Conservation (phyloP, 768 basidiomycete species). For the Russula griseocarnosa region DNA sequence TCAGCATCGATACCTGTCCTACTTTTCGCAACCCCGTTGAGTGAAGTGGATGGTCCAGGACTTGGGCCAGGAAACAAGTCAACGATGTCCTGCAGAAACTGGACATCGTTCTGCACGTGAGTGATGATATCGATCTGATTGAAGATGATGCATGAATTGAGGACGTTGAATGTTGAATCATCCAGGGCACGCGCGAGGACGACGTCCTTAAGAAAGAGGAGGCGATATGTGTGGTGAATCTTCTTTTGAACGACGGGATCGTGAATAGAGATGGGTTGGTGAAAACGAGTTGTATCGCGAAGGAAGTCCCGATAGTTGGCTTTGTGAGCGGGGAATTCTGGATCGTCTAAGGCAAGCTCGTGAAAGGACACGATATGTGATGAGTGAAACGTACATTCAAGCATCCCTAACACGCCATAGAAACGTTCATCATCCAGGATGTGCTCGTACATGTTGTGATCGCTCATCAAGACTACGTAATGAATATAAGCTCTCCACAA, state of each 20-base stretch:
- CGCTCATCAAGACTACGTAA: conserved; percentile 82
- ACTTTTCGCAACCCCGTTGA: conserved; percentile 33
- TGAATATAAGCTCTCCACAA: conserved; percentile 1
- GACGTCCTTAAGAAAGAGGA: conserved; percentile 97
- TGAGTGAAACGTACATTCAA: conserved; percentile 72
- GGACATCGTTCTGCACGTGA: conserved; percentile 74
- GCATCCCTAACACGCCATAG: conserved; percentile 89
- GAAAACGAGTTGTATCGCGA: conserved; percentile 74
- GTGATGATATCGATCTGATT: conserved; percentile 98
- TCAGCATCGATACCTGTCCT: conserved; percentile 30
- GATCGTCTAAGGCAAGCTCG: conserved; percentile 64
- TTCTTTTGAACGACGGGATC: conserved; percentile 75
- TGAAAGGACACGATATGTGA: conserved; percentile 15
- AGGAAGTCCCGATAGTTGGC: conserved; percentile 96
- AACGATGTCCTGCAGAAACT: conserved; percentile 76
- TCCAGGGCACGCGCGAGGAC: conserved; percentile 93
- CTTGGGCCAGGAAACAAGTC: conserved; percentile 51
- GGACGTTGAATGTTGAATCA: conserved; percentile 93
- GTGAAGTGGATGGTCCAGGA: conserved; percentile 31
- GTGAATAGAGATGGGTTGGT: conserved; percentile 81
- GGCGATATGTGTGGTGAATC: conserved; percentile 94
- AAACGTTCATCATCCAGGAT: conserved; percentile 91
- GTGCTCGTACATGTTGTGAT: conserved; percentile 91
- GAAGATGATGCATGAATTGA: conserved; percentile 97
- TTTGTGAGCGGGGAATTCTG: conserved; percentile 94